These are phyloP conservation scores for Coemansia aciculifera DNA, from an alignment of 192 early-diverging fungal genomes.

Conservation along the genomic window DNA sequence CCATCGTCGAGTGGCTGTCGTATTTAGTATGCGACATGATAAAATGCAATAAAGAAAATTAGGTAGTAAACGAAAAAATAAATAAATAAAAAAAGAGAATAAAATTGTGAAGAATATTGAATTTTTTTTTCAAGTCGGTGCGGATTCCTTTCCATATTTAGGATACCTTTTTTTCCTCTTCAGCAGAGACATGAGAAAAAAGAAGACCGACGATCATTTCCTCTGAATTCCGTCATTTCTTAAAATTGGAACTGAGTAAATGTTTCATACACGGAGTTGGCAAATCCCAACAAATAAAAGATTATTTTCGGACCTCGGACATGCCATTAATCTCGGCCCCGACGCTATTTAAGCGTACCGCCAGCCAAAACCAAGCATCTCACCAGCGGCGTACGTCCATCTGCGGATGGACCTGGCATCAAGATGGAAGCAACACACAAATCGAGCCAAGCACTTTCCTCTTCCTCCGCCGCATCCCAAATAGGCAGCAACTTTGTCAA, in stretches of 20 bases:
- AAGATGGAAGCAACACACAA: background rate
- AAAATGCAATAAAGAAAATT: background rate
- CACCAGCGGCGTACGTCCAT: background rate
- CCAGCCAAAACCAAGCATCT: background rate
- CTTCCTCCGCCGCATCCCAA: background rate
- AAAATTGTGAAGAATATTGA: background rate
- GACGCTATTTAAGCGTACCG: background rate
- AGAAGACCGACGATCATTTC: background rate
- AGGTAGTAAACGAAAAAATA: background rate
- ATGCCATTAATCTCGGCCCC: background rate
- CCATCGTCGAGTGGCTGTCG: slow-evolving; percentile 10
- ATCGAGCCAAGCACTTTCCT: background rate
- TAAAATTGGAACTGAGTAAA: background rate
- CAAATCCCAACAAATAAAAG: background rate
- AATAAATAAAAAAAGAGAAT: background rate
- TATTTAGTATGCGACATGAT: slow-evolving; percentile 11
- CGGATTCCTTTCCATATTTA: background rate
- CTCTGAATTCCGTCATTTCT: background rate
- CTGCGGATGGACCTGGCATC: background rate
- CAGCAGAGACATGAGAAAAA: background rate
- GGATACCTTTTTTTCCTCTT: background rate
- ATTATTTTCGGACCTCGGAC: slow-evolving; percentile 15
- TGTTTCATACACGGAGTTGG: slow-evolving; percentile 19
- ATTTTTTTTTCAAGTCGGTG: background rate
- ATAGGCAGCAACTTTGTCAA: background rate